Percentiles rank a stretch among this genome's conserved stretches.
Conservation (phyloP, 257 asterid genomes). For the Solanum rostratum region DNA sequence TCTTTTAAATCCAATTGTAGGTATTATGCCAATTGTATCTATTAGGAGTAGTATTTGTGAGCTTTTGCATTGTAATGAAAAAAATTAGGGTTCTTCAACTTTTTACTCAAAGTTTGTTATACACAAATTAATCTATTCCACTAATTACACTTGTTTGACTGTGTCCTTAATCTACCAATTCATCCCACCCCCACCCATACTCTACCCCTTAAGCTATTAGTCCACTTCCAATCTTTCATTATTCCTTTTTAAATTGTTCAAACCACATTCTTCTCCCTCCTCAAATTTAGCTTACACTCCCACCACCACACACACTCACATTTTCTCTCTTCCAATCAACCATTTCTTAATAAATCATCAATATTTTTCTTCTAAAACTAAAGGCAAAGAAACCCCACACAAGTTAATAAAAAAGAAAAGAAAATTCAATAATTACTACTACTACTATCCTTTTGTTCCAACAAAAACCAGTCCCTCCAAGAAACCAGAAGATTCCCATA, state of each 20-base stretch:
- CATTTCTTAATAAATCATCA: slow-evolving; percentile 24
- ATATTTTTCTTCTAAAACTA: slow-evolving; percentile 9
- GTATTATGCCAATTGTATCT: no score
- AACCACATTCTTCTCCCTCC: slow-evolving; percentile 14
- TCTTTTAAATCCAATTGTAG: no score
- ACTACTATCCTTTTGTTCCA: slow-evolving; percentile 15
- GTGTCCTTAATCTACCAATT: not conserved
- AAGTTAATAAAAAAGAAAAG: not conserved
- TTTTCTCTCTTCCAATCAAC: slow-evolving; percentile 24
- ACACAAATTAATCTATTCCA: slow-evolving; percentile 1
- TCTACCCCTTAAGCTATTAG: slow-evolving; percentile 6
- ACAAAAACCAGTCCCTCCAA: slow-evolving; percentile 30
- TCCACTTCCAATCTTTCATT: slow-evolving; percentile 30
- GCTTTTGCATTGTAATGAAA: not conserved
- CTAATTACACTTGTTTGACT: slow-evolving; percentile 32
- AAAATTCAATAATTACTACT: not conserved
- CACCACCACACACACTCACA: not conserved
- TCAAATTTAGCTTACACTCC: slow-evolving; percentile 4
- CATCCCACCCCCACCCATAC: not conserved
- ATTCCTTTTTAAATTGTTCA: slow-evolving; percentile 12
- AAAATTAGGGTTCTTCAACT: not conserved
- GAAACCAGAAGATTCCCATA: slow-evolving; percentile 51
- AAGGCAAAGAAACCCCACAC: not conserved
- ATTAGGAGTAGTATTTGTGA: not conserved
- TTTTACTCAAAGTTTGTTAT: slow-evolving; percentile 2